Evolutionary conservation across 2,329 filamentous ascomycete genomes (phyloP).

Genomic region (Cytospora schulzeri): DNA sequence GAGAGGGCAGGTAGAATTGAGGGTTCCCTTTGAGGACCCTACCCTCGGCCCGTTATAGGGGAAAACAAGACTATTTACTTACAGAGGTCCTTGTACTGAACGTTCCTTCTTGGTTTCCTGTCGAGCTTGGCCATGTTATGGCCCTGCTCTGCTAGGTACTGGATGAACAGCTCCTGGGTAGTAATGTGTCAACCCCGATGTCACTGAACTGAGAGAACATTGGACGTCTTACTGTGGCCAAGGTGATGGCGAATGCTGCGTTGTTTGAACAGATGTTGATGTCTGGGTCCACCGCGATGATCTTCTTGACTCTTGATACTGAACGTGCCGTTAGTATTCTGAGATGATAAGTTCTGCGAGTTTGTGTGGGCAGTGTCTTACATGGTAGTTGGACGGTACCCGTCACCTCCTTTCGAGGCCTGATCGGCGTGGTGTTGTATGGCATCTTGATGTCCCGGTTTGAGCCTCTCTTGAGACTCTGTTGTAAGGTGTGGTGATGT

Average conservation of each 20-base stretch:
- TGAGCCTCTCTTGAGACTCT: background rate
- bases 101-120: slow-evolving; percentile 86
- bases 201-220: background rate
- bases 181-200: slow-evolving; percentile 1
- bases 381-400: slow-evolving; percentile 83
- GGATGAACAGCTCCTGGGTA: slow-evolving; percentile 88
- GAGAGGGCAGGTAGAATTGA: too few species aligned
- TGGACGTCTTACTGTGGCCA: slow-evolving; percentile 69
- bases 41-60: too few species aligned
- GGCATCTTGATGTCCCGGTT: slow-evolving; percentile 63
- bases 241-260: slow-evolving; percentile 88
- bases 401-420: slow-evolving; percentile 77
- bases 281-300: slow-evolving; percentile 85
- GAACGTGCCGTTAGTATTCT: slow-evolving; percentile 13
- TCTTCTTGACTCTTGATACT: slow-evolving; percentile 97
- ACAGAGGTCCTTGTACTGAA: slow-evolving; percentile 96
- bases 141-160: slow-evolving; percentile 82
- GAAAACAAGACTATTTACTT: slow-evolving; percentile 34
- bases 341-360: too few species aligned
- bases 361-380: slow-evolving; percentile 48
- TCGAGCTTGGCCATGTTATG: slow-evolving; percentile 89
- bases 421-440: slow-evolving; percentile 84
- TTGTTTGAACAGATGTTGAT: slow-evolving; percentile 87
- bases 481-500: background rate
- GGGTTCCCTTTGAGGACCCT: too few species aligned